Conservation (phyloP, 805 yeast genomes). For the Metschnikowia picachoensis region DNA sequence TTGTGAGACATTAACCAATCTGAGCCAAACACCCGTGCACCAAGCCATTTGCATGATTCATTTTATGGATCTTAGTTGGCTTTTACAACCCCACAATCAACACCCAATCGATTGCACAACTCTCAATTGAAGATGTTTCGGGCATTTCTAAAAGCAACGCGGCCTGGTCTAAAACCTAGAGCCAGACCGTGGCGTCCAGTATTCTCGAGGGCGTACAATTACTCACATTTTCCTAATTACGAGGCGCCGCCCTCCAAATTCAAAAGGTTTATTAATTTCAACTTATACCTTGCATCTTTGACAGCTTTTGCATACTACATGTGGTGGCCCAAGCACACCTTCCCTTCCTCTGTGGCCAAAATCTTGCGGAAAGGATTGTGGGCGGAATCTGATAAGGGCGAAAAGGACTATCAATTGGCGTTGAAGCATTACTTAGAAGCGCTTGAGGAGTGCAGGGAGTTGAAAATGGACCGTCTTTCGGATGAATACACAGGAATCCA, state of each 20-base stretch:
- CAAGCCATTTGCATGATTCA: not conserved
- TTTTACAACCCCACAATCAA: not conserved
- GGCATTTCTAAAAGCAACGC: not conserved
- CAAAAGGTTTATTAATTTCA: conserved; percentile 11
- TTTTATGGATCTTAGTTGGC: not conserved
- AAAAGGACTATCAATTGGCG: conserved; percentile 63
- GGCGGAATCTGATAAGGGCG: conserved; percentile 74
- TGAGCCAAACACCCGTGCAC: not conserved
- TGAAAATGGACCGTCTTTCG: conserved; percentile 52
- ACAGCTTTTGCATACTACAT: conserved; percentile 34
- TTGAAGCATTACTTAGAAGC: conserved; percentile 73
- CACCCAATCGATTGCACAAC: not conserved
- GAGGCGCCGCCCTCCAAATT: conserved; percentile 14
- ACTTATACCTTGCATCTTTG: conserved; percentile 16
- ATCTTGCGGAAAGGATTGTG: conserved; percentile 70
- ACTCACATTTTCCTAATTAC: conserved; percentile 14
- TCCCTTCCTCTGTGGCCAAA: conserved; percentile 67
- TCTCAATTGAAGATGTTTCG: not conserved
- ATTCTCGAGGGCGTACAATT: conserved; percentile 12
- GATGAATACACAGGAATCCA: conserved; percentile 92
- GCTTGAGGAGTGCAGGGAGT: conserved; percentile 53
- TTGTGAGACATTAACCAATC: too few relatives aligned
- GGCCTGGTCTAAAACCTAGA: not conserved
- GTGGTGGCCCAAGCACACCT: conserved; percentile 67
- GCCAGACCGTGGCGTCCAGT: not conserved